A percentile compares a stretch with the other conserved stretches of the same genome.
phyloP scores from a whole-genome alignment of 345 rosid genomes.

The Anastatica hierochuntica region DNA sequence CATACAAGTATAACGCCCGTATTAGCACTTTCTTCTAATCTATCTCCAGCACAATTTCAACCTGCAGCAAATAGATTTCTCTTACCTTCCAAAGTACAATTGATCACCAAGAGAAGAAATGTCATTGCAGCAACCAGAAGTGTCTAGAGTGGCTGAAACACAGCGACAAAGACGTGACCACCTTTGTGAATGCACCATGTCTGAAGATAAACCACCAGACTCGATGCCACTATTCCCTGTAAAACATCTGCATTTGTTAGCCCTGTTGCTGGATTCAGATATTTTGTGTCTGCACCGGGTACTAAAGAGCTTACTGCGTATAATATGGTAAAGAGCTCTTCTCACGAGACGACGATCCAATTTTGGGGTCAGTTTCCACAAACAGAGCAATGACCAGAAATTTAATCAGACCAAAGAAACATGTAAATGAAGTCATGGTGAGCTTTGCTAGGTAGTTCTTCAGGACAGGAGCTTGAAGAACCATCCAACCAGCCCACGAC shows the following conservation, averaged over 20 bases:
- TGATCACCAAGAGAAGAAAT: conserved; percentile 47
- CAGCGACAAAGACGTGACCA: conserved; percentile 72
- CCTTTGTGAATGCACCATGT: conserved; percentile 77
- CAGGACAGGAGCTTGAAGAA: conserved; percentile 66
- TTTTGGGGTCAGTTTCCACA: conserved; percentile 44
- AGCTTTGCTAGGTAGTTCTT: conserved; percentile 33
- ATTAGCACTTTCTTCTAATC: background rate
- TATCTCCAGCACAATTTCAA: too few species aligned
- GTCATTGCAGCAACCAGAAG: conserved; percentile 68
- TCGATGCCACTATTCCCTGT: conserved; percentile 68
- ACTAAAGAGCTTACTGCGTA: conserved; percentile 41
- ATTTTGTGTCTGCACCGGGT: too few species aligned
- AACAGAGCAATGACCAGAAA: conserved; percentile 64
- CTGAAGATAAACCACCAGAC: conserved; percentile 63
- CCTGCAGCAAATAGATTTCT: too few species aligned
- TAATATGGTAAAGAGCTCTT: conserved; percentile 74
- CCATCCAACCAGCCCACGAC: conserved; percentile 80
- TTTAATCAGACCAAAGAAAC: conserved; percentile 54
- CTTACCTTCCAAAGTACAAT: conserved; percentile 61
- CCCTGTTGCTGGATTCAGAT: too few species aligned
- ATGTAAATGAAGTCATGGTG: conserved; percentile 25
- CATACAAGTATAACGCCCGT: too few species aligned
- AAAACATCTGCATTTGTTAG: background rate
- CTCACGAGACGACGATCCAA: conserved; percentile 61
- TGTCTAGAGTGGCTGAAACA: conserved; percentile 68